Percentiles rank a stretch among this genome's conserved stretches.
These are phyloP conservation scores for Thyridium curvatum DNA, from an alignment of 2,329 filamentous ascomycete genomes.

Conservation along the genomic window DNA sequence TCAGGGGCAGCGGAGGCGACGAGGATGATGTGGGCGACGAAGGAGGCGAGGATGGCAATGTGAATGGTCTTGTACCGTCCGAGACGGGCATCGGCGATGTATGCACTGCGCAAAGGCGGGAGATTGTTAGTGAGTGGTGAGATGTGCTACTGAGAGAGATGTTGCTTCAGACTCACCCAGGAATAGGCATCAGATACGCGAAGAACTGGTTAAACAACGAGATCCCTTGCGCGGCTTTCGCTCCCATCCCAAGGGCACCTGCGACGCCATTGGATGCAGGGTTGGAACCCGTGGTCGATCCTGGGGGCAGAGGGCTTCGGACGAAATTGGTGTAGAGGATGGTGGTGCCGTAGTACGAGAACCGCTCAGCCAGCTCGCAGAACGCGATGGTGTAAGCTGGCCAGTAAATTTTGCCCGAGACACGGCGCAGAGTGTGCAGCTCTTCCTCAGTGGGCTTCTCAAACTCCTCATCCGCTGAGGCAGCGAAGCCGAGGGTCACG, in stretches of 20 bases:
- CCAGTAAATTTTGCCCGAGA: conserved; percentile 60
- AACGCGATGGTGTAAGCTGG: conserved; percentile 64
- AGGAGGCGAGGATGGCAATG: conserved; percentile 58
- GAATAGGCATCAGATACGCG: conserved; percentile 48
- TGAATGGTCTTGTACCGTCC: conserved; percentile 71
- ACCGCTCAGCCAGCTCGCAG: conserved; percentile 69
- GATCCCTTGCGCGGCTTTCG: conserved; percentile 44
- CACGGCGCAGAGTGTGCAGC: conserved; percentile 51
- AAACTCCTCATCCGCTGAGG: background rate
- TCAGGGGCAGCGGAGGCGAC: conserved; percentile 57
- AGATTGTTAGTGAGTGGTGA: conserved; percentile 30
- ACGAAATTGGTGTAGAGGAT: conserved; percentile 65
- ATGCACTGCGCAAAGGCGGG: conserved; percentile 33
- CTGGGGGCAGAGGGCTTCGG: conserved; percentile 44
- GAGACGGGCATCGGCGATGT: conserved; percentile 61
- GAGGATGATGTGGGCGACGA: conserved; percentile 60
- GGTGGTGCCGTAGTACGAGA: conserved; percentile 70
- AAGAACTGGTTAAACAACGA: conserved; percentile 54
- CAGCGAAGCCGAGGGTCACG: background rate
- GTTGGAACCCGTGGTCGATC: conserved; percentile 47
- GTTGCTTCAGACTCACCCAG: too few species aligned
- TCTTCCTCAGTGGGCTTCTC: conserved; percentile 56
- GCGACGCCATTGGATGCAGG: conserved; percentile 24
- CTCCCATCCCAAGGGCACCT: conserved; percentile 53
- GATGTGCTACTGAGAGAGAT: too few species aligned